Evolutionary conservation across 2,329 filamentous ascomycete genomes (phyloP).

Genomic region (Escovopsis sp.): DNA sequence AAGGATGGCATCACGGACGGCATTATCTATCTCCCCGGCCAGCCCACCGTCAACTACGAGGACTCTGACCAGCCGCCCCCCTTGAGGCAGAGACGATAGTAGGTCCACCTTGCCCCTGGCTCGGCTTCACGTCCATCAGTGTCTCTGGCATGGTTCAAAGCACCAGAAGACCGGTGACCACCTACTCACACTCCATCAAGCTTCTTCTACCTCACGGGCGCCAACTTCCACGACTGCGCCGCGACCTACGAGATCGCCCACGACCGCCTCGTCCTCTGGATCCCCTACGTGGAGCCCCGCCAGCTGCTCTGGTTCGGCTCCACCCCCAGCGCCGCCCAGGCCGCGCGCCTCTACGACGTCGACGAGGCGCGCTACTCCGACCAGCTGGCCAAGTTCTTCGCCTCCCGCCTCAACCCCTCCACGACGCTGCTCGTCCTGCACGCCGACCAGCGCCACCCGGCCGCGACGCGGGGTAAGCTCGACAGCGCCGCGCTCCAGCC

Average conservation of each 20-base stretch:
- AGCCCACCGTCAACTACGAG: conserved; percentile 34
- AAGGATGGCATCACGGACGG: conserved; percentile 25
- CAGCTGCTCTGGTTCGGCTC: conserved; percentile 49
- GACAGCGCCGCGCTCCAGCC: conserved; percentile 40
- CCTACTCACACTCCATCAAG: conserved; percentile 15
- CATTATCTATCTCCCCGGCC: conserved; percentile 40
- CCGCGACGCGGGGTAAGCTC: conserved; percentile 14
- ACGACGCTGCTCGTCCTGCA: conserved; percentile 32
- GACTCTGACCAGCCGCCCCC: conserved; percentile 41
- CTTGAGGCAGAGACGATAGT: conserved; percentile 45
- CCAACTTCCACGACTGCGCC: conserved; percentile 36
- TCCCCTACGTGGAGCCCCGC: conserved; percentile 50
- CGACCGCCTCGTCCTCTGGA: conserved; percentile 56
- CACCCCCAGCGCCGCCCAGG: conserved; percentile 44
- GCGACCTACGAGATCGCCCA: conserved; percentile 41
- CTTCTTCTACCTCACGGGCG: conserved; percentile 44
- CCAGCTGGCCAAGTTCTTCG: conserved; percentile 34
- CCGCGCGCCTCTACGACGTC: conserved; percentile 47
- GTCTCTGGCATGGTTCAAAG: too few species aligned
- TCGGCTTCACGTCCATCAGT: too few species aligned
- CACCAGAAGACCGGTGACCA: neutral
- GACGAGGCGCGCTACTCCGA: conserved; percentile 50
- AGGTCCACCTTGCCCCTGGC: conserved; percentile 12
- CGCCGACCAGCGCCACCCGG: conserved; percentile 21
- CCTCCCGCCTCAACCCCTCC: conserved; percentile 21